phyloP scores from a whole-genome alignment of 2,329 filamentous ascomycete genomes.

The Sarocladium kiliense region DNA sequence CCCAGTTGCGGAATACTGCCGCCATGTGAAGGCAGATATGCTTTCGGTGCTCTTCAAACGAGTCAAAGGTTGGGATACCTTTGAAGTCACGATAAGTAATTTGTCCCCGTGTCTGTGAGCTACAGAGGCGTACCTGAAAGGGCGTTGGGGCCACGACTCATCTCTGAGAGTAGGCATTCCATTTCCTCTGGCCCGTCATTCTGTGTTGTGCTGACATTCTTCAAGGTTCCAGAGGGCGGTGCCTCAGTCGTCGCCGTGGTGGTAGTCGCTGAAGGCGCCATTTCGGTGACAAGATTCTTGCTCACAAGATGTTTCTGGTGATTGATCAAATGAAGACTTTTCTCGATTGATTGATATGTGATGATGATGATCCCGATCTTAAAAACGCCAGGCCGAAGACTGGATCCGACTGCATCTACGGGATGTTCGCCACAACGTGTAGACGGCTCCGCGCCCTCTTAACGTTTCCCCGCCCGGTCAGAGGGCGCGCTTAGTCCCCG shows the following conservation, averaged over 20 bases:
- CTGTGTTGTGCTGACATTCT: conserved; percentile 6
- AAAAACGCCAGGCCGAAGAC: too few species aligned
- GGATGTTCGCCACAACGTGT: too few species aligned
- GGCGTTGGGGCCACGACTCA: conserved; percentile 20
- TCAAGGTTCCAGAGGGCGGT: conserved; percentile 1
- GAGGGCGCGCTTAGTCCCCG: too few species aligned
- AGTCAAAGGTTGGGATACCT: conserved; percentile 39
- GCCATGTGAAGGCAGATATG: conserved; percentile 65
- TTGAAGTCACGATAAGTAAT: too few species aligned
- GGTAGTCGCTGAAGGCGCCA: conserved; percentile 6
- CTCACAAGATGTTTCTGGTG: too few species aligned
- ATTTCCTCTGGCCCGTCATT: conserved; percentile 11
- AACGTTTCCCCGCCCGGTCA: too few species aligned
- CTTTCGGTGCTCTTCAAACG: conserved; percentile 42
- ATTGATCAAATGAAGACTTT: too few species aligned
- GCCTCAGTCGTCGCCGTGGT: neutral
- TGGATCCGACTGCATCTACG: too few species aligned
- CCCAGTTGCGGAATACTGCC: conserved; percentile 42
- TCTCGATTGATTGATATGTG: too few species aligned
- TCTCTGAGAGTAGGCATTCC: conserved; percentile 14
- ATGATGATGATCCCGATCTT: too few species aligned
- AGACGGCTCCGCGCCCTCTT: too few species aligned
- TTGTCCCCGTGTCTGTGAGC: neutral
- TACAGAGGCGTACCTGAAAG: conserved; percentile 14
- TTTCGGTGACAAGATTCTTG: neutral